phyloP scores from a whole-genome alignment of 495 filamentous ascomycete species.

The Lentithecium fluviatile region DNA sequence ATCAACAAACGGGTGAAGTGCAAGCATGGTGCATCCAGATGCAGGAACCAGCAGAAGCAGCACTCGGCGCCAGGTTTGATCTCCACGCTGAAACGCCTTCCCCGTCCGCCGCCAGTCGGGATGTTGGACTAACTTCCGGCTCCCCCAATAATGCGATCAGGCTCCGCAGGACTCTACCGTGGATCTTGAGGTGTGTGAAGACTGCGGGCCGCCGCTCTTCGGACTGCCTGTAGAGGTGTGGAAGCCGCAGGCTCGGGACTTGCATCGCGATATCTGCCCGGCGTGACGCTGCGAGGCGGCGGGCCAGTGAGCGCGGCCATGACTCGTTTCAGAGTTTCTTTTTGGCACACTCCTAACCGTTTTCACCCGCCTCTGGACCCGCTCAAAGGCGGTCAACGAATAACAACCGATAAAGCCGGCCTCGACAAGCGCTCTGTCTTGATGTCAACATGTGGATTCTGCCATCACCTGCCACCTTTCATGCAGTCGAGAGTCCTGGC shows the following conservation, averaged over 20 bases:
- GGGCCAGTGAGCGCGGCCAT: slow-evolving; percentile 14
- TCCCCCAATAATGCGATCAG: slow-evolving; percentile 23
- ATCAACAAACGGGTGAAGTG: slow-evolving; percentile 14
- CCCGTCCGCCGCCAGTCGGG: slow-evolving; percentile 1
- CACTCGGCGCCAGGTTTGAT: slow-evolving; percentile 31
- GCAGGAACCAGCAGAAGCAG: slow-evolving; percentile 35
- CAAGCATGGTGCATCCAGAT: slow-evolving; percentile 25
- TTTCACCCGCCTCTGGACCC: slow-evolving; percentile 17
- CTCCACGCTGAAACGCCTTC: slow-evolving; percentile 30
- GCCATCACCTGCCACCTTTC: slow-evolving; percentile 23
- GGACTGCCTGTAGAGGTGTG: background rate
- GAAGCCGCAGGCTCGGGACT: background rate
- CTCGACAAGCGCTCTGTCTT: slow-evolving; percentile 18
- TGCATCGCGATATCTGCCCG: background rate
- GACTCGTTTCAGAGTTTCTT: slow-evolving; percentile 27
- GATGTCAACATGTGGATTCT: slow-evolving; percentile 6
- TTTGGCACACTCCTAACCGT: slow-evolving; percentile 21
- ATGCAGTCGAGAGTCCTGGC: slow-evolving; percentile 24
- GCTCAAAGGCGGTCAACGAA: slow-evolving; percentile 30
- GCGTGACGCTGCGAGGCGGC: slow-evolving; percentile 16
- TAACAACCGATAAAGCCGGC: background rate
- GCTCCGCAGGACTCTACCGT: slow-evolving; percentile 8
- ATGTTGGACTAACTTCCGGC: background rate
- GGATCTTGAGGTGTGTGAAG: slow-evolving; percentile 2
- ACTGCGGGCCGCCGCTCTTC: background rate